Base-by-base conservation (phyloP, 176 grass and related monocot species). In the Stipa capillata region DNA sequence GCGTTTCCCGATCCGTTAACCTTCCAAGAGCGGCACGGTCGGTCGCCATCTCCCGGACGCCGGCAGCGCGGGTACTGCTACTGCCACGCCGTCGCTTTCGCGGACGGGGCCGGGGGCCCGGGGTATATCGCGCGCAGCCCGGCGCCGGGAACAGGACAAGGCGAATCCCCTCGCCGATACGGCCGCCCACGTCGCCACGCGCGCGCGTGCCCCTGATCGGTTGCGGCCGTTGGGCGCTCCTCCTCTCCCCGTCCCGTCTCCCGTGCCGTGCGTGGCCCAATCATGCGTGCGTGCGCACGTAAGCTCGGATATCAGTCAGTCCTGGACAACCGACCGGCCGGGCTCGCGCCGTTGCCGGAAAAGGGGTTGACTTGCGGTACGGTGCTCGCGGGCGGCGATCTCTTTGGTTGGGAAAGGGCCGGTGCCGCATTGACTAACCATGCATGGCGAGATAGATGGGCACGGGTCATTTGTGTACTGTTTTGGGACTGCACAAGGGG, bases 141-240 rank as follows among this genome's bases (percentile, higher is more conserved):
- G 81, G 53, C 76, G 55, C 70, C 32, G 37, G 85, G 52, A 84
- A 64, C 13, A 63, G 49, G 90, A 83, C 79, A 82, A 79, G 53
- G n/a, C 77, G 35, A 63, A 85, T 80, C 78, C 82, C 77, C 4
- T 42, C 43, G 65, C 50, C 32, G 69, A 83, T 73, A 73, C 55
- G 77, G 60, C 79, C 85, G 79, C 50, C n/a, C 58, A 48, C 64
- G 77, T 82, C 85, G 70, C 62, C 84, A 68, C 69, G 63, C 87
- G 23, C n/a, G n/a, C n/a, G n/a, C n/a, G n/a, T n/a, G n/a, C n/a
- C n/a, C n/a, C n/a, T n/a, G n/a, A n/a, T n/a, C n/a, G n/a, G n/a
- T n/a, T n/a, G n/a, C n/a, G n/a, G n/a, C n/a, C n/a, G n/a, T n/a
- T n/a, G n/a, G n/a, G n/a, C n/a, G n/a, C n/a, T n/a, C n/a, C n/a